Base-by-base conservation (phyloP, 352 stramenopile genomes). In the Pythium monospermum region DNA sequence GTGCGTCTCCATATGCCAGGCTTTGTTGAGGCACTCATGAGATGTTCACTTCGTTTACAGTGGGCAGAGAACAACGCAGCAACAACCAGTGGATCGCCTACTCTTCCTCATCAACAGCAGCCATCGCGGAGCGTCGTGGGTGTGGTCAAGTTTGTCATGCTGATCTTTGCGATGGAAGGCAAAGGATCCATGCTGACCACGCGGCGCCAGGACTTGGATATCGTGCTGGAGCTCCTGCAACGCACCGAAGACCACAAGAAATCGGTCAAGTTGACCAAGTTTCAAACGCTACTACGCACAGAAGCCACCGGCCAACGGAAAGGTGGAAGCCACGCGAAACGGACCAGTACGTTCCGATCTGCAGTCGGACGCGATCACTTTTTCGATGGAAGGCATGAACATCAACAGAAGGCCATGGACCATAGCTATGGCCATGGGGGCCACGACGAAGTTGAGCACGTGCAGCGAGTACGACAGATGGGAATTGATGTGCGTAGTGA, bases 121-220 rank as follows among this genome's bases (percentile, higher is more conserved):
- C 12, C 32, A 12, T 22, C 44, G 58, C 15, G 42, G 13, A 59
- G 66, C 11, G 72, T 67, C 4, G 48, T 67, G 6, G 47, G 73
- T 10, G 64, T 81, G 4, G 61, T 89, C 27, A 79, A 82, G 42
- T 89, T 89, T 37, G 56, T 85, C 6, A 89, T 89, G 75, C 56
- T 89, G 11, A 48, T 89, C 13, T 89, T 89, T n/a, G 71, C 75
- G 0, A 89, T 89, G 75, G 77, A 89, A 63, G 77, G 77, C 3
- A 67, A 58, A 37, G 77, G 77, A 5, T 83, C 77, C 0, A 66
- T 89, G 28, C 53, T 89, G 13, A 69, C 70, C 16, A 82, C 79
- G 49, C 62, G 73, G 6, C 83, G 61, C 15, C 61, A 83, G 2
- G 77, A 89, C 22, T 44, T 89, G 26, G 57, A 72, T 21, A 64